Conservation (phyloP, 495 filamentous ascomycete genomes). For the Daldinia vernicosa region DNA sequence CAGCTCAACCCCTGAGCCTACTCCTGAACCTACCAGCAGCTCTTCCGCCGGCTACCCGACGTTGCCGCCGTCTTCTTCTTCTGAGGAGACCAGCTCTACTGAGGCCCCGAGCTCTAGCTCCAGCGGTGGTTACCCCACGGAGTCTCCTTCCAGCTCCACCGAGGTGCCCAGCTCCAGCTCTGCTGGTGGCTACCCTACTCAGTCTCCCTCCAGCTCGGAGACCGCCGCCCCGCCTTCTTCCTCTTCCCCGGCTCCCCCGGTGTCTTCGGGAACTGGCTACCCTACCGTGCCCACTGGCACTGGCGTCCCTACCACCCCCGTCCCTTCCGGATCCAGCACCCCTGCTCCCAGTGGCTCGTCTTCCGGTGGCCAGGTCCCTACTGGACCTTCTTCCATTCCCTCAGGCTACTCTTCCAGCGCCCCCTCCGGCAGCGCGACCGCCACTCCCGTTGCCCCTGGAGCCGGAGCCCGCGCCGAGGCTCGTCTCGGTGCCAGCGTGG, state of each 20-base stretch:
- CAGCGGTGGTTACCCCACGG: neutral
- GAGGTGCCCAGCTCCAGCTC: constrained; percentile 13
- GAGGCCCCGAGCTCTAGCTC: constrained; percentile 2
- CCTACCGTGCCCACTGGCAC: neutral
- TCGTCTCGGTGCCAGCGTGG: constrained; percentile 36
- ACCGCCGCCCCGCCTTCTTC: constrained; percentile 1
- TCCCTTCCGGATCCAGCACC: neutral
- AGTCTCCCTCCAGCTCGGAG: constrained; percentile 14
- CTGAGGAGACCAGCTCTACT: constrained; percentile 3
- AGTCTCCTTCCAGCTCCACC: constrained; percentile 9
- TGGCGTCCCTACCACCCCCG: constrained; percentile 4
- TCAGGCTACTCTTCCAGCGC: neutral
- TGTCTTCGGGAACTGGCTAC: constrained; percentile 11
- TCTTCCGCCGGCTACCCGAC: constrained; percentile 12
- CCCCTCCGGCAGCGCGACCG: constrained; percentile 2
- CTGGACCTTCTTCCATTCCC: constrained; percentile 2
- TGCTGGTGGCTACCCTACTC: neutral
- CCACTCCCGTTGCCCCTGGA: constrained; percentile 15
- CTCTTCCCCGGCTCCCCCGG: neutral
- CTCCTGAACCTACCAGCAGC: constrained; percentile 11
- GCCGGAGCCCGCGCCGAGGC: constrained; percentile 26
- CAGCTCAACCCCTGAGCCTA: neutral
- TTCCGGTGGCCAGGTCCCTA: constrained; percentile 1
- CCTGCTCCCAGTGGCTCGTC: neutral
- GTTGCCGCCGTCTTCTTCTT: neutral